These are phyloP conservation scores for Cryptococcus neoformans DNA, from an alignment of 1,284 basidiomycete species.

Conservation along the genomic window DNA sequence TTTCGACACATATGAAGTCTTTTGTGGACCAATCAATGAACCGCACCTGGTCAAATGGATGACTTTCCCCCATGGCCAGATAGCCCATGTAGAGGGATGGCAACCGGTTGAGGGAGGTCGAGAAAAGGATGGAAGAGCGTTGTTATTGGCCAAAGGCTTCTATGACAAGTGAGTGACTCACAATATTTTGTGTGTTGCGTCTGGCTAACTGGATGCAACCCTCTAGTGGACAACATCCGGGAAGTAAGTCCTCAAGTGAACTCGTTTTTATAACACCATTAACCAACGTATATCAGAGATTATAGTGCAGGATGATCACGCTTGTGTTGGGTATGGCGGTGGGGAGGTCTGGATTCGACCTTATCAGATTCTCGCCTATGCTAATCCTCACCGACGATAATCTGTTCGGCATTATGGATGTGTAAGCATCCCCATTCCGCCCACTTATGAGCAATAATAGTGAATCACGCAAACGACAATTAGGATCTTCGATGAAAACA, in stretches of 20 bases:
- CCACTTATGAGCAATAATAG: neutral
- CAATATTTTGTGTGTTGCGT: neutral
- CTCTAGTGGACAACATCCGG: conserved; percentile 38
- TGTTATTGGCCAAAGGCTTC: conserved; percentile 40
- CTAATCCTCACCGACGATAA: conserved; percentile 15
- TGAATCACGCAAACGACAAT: too few relatives aligned
- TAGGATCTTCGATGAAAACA: too few relatives aligned
- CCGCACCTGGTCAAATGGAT: conserved; percentile 41
- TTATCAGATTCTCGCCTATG: conserved; percentile 41
- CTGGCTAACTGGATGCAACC: conserved; percentile 1
- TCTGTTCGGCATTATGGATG: neutral
- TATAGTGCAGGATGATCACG: conserved; percentile 40
- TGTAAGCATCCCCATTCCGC: neutral
- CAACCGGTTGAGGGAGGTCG: conserved; percentile 46
- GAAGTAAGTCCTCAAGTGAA: conserved; percentile 28
- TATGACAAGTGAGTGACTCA: conserved; percentile 32
- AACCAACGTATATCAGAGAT: neutral
- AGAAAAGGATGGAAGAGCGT: conserved; percentile 33
- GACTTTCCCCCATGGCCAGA: conserved; percentile 34
- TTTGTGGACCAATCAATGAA: conserved; percentile 38
- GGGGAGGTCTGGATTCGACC: conserved; percentile 45
- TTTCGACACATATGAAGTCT: conserved; percentile 42
- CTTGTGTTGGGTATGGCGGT: conserved; percentile 44
- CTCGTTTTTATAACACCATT: neutral
- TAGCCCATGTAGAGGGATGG: conserved; percentile 32